Conservation (phyloP, 164 flowering plant genomes). For the Chimonanthus salicifolius region DNA sequence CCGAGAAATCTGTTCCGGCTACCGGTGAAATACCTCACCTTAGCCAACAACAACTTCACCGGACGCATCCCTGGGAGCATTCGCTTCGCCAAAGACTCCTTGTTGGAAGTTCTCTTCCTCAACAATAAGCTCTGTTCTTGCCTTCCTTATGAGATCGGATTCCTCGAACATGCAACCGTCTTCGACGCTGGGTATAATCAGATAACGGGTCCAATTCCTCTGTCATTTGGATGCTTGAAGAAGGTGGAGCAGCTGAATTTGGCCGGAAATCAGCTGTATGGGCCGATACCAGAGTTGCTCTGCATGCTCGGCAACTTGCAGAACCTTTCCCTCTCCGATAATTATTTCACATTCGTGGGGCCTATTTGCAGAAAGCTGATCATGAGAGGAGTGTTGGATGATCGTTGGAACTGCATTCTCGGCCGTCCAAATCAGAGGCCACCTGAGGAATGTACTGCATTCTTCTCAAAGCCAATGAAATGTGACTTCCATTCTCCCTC, state of each 20-base stretch:
- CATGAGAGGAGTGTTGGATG: slow-evolving; percentile 5
- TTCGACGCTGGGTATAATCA: slow-evolving; percentile 39
- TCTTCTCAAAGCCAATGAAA: background rate
- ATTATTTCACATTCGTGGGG: slow-evolving; percentile 13
- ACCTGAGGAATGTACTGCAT: slow-evolving; percentile 4
- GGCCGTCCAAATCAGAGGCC: slow-evolving; percentile 12
- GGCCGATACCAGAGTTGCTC: slow-evolving; percentile 40
- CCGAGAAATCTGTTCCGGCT: slow-evolving; percentile 2
- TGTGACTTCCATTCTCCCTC: background rate
- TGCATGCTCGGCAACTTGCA: slow-evolving; percentile 25
- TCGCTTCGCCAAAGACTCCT: slow-evolving; percentile 17
- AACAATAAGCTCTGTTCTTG: slow-evolving; percentile 45
- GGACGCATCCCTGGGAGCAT: slow-evolving; percentile 43
- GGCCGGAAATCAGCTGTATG: slow-evolving; percentile 38
- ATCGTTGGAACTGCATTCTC: slow-evolving; percentile 12
- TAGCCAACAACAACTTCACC: slow-evolving; percentile 30
- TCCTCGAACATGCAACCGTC: slow-evolving; percentile 23
- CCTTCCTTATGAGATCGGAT: slow-evolving; percentile 54
- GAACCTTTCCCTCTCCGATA: slow-evolving; percentile 12
- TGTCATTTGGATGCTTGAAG: slow-evolving; percentile 37
- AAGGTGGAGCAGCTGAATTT: slow-evolving; percentile 34
- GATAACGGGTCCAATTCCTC: slow-evolving; percentile 52
- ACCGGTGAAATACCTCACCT: slow-evolving; percentile 2
- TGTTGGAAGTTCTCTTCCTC: slow-evolving; percentile 43
- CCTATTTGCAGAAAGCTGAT: slow-evolving; percentile 11